phyloP scores from a whole-genome alignment of 192 early-diverging fungal species.

The Neocallimastix lanati region DNA sequence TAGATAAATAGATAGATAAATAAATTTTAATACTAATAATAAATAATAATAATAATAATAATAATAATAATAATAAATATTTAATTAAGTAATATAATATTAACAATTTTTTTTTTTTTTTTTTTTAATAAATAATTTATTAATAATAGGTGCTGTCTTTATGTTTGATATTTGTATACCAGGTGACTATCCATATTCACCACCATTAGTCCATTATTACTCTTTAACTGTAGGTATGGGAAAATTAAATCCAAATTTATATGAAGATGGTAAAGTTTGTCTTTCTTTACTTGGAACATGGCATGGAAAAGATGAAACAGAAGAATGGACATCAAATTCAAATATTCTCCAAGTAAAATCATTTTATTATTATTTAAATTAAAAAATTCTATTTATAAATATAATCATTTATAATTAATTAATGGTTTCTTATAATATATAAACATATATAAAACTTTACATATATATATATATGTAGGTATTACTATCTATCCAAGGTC shows the following conservation, averaged over 20 bases:
- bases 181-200: constrained; percentile 20
- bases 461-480: constrained; percentile 1
- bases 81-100: too few species aligned
- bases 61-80: too few species aligned
- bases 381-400: too few species aligned
- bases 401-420: too few species aligned
- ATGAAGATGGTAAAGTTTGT: constrained; percentile 41
- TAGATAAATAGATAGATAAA: too few species aligned
- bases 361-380: too few species aligned
- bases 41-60: too few species aligned
- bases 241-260: constrained; percentile 36
- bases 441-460: too few species aligned
- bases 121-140: background rate
- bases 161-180: constrained; percentile 35
- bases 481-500: constrained; percentile 32
- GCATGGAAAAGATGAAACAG: constrained; percentile 24
- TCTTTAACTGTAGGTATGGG: constrained; percentile 32
- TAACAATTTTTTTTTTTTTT: too few species aligned
- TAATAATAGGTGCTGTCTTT: constrained; percentile 14
- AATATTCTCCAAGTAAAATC: constrained; percentile 24
- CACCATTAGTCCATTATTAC: constrained; percentile 32
- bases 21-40: too few species aligned
- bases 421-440: too few species aligned
- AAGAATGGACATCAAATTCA: constrained; percentile 28
- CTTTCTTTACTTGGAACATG: constrained; percentile 37